Evolutionary conservation across 768 basidiomycete species (phyloP).

Genomic region (Lactarius pseudohatsudake): DNA sequence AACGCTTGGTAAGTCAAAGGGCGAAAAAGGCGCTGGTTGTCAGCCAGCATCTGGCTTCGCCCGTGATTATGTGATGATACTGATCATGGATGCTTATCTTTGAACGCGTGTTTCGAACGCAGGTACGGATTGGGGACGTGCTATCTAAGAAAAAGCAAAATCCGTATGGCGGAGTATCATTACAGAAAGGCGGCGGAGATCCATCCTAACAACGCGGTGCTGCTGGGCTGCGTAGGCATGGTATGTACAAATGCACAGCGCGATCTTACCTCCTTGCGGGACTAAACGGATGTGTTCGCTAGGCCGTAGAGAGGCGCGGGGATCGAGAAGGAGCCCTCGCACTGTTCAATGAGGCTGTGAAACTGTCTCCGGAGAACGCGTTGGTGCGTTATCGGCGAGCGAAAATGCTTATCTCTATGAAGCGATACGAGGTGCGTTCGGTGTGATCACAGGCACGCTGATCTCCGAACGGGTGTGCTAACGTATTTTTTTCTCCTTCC

Average conservation of each 20-base stretch:
- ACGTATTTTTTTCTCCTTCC: conserved; percentile 15
- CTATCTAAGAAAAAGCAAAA: conserved; percentile 92
- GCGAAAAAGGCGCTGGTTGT: neutral
- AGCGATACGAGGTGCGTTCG: conserved; percentile 73
- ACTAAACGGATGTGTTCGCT: conserved; percentile 26
- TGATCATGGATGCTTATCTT: conserved; percentile 24
- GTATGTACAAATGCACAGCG: conserved; percentile 50
- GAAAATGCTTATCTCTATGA: conserved; percentile 83
- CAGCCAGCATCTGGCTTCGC: neutral
- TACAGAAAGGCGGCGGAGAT: conserved; percentile 90
- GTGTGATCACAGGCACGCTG: conserved; percentile 23
- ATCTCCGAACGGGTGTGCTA: conserved; percentile 29
- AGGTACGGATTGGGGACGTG: conserved; percentile 99
- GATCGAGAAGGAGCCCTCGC: conserved; percentile 72
- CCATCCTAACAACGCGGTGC: conserved; percentile 93
- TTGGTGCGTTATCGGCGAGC: conserved; percentile 93
- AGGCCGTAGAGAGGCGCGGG: conserved; percentile 89
- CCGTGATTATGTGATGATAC: neutral
- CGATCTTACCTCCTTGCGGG: conserved; percentile 5
- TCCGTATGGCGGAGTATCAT: conserved; percentile 93
- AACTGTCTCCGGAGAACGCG: conserved; percentile 81
- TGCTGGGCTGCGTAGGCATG: conserved; percentile 94
- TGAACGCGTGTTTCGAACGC: conserved; percentile 28
- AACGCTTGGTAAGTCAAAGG: conserved; percentile 84
- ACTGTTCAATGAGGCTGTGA: conserved; percentile 79